These are phyloP conservation scores for Paragyromitra xinjiangensis DNA, from an alignment of 495 filamentous ascomycete species.

Conservation along the genomic window DNA sequence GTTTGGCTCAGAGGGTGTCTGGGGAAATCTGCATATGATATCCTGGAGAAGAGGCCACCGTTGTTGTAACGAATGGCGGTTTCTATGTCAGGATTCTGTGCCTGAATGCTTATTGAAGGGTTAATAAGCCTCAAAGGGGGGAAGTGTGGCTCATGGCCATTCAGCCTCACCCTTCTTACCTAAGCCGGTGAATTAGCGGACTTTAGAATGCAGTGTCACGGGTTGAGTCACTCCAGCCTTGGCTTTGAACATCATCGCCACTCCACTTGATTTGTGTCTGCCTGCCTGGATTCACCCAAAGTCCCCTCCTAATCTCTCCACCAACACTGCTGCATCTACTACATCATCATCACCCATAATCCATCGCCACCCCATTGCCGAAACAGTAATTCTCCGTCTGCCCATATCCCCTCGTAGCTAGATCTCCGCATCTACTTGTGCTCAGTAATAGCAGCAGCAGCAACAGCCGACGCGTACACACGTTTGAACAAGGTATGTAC, in stretches of 20 bases:
- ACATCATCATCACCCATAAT: background rate
- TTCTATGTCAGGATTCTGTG: conserved; percentile 26
- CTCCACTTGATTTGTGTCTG: conserved; percentile 31
- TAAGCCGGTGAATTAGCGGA: conserved; percentile 9
- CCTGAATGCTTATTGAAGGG: conserved; percentile 23
- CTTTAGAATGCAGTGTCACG: conserved; percentile 30
- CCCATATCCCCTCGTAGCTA: background rate
- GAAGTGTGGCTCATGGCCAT: conserved; percentile 3
- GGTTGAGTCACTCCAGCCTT: conserved; percentile 33
- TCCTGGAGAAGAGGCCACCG: conserved; percentile 52
- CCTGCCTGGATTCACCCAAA: background rate
- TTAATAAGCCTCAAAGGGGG: background rate
- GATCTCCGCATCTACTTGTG: background rate
- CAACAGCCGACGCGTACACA: conserved; percentile 43
- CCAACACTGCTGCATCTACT: conserved; percentile 5
- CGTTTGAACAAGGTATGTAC: conserved; percentile 48
- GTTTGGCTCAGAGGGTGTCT: conserved; percentile 14
- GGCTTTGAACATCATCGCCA: conserved; percentile 37
- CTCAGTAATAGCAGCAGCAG: background rate
- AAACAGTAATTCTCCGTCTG: background rate
- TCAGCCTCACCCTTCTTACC: conserved; percentile 3
- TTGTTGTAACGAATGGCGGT: conserved; percentile 41
- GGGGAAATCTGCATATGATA: conserved; percentile 12
- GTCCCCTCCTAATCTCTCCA: background rate
- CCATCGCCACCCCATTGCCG: background rate